Percentiles rank a stretch among this genome's conserved stretches.
These are phyloP conservation scores for Crithidia acanthocephali DNA, from an alignment of 208 protist species.

Conservation along the genomic window DNA sequence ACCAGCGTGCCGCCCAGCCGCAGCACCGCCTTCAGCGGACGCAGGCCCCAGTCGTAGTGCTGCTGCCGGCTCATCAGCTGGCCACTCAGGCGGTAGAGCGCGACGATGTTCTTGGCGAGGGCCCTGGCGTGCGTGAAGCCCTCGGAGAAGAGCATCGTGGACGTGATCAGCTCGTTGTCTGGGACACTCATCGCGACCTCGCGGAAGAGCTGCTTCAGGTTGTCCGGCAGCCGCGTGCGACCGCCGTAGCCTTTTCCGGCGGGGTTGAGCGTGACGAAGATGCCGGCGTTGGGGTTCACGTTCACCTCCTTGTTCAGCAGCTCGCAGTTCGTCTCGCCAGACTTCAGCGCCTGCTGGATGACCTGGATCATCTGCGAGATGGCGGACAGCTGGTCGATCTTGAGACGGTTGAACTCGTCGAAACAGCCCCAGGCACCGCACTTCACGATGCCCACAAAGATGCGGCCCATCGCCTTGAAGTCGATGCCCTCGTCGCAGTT, in stretches of 20 bases:
- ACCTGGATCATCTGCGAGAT: slow-evolving; percentile 96
- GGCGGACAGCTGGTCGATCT: slow-evolving; percentile 95
- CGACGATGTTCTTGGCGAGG: slow-evolving; percentile 92
- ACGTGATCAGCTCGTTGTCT: slow-evolving; percentile 96
- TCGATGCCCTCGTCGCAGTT: slow-evolving; percentile 97
- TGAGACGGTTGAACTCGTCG: slow-evolving; percentile 96
- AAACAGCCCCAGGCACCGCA: slow-evolving; percentile 96
- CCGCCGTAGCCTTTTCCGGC: slow-evolving; percentile 97
- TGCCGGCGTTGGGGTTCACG: slow-evolving; percentile 88
- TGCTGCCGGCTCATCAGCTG: slow-evolving; percentile 97
- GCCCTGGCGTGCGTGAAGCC: slow-evolving; percentile 87
- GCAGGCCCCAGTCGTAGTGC: slow-evolving; percentile 98
- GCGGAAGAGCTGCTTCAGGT: slow-evolving; percentile 98
- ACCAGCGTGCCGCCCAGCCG: slow-evolving; percentile 90
- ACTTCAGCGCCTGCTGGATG: slow-evolving; percentile 93
- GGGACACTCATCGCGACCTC: slow-evolving; percentile 98
- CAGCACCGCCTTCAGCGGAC: slow-evolving; percentile 97
- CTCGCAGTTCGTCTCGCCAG: slow-evolving; percentile 66
- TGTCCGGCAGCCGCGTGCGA: slow-evolving; percentile 98
- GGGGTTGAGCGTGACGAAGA: slow-evolving; percentile 99
- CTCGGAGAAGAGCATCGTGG: slow-evolving; percentile 91
- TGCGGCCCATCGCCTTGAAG: slow-evolving; percentile 94
- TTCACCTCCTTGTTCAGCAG: slow-evolving; percentile 80
- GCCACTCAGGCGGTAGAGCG: slow-evolving; percentile 94
- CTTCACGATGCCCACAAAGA: slow-evolving; percentile 95